Base-by-base conservation (phyloP, 2,329 filamentous ascomycete species). In the Fusarium hainanense region DNA sequence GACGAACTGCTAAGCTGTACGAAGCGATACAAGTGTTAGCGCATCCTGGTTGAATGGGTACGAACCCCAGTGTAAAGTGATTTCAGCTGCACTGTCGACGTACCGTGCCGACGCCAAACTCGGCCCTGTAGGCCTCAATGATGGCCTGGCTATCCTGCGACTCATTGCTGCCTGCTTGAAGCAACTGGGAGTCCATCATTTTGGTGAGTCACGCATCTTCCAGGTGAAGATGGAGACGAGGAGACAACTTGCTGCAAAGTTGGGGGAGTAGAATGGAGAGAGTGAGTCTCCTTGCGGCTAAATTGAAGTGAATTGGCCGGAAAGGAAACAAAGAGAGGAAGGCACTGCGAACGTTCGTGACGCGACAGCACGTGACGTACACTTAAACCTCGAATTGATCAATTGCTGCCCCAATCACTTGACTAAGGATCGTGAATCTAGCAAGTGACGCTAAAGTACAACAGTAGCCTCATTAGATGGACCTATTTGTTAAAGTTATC, bases 131-230 rank as follows among this genome's bases (percentile, higher is more conserved):
- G 58, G 76, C 76, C 37, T 80, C 77, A 4, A 82, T 68, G 27
- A 84, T 74, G 27, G 77, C 74, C 74, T 84, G 82, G 75, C 81
- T 85, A 70, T 85, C 82, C 68, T 84, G 82, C 10, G 81, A 79
- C 56, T 82, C 81, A 63, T 77, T 74, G 59, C 63, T 74, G 54
- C 77, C 79, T 77, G 76, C 77, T 49, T 75, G 67, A 37, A 79
- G 69, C 69, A 72, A 76, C 57, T 69, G 60, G 34, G 72, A 63
- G 21, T 68, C 67, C 60, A 73, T 74, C 79, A 81, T 81, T 27
- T 51, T 69, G 57, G 56, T 51, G 50, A 55, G 23, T 28, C 41
- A 42, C 44, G 59, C 74, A 76, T 75, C 56, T 58, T 71, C 28
- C 20, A 55, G 18, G 49, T 27, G 30, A 60, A 50, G 27, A 27